Evolutionary conservation across 2,329 filamentous ascomycete species (phyloP), one percentile per base, ranked within the genome.

Genomic region (Fusarium staphyleae): DNA sequence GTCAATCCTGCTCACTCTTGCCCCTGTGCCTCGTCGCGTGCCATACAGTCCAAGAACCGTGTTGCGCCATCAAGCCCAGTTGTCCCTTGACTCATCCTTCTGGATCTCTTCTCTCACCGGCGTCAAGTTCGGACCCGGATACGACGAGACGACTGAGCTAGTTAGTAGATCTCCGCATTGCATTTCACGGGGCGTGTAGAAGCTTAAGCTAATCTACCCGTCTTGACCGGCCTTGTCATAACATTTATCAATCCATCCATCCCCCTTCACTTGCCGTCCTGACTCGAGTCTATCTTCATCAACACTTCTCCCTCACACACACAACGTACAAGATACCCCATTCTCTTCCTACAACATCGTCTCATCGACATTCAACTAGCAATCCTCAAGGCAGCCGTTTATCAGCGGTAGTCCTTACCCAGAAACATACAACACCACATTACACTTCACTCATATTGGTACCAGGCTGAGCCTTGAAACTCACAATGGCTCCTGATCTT

Each of bases 401-500:
- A 30, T n/a, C 26, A 51, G 29, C 24, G 18, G 36, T 19, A n/a
- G 19, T 22, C 26, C 18, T 40, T 26, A 13, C n/a, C 29, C 28
- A 32, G 16, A 30, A 19, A 18, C 33, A 35, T 30, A 11, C n/a
- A 36, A 9, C 18, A 28, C 22, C n/a, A 48, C 2, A 36, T 16
- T 32, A n/a, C 15, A 47, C 18, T 13, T 30, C 34, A 30, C 33
- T 13, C 19, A 26, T 12, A 26, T 29, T 42, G 48, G 24, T 46
- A 29, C 22, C 48, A 36, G 9, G 35, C 13, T 35, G 5, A 22
- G 46, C 28, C 13, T 14, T 48, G 34, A 28, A 19, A 18, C 26
- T 35, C 60, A 66, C 44, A 56, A 89, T 91, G 88, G 83, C 87
- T 62, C 88, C 88, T 43, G 88, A 91, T 75, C 81, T 91, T 69